Evolutionary conservation across 441 rosid genomes (phyloP).

Genomic region (Raphanus hybrid): DNA sequence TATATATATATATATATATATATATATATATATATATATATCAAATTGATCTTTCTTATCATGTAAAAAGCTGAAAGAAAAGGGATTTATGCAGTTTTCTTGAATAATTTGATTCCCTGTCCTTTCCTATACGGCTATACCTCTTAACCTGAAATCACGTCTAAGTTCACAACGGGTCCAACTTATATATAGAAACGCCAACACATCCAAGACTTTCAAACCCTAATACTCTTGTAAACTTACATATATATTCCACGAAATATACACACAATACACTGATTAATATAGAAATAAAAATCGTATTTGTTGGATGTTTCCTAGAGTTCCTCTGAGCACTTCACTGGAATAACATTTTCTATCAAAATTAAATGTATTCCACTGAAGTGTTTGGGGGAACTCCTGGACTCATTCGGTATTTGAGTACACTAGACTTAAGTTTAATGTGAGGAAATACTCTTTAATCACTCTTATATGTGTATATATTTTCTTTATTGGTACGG

Average conservation of each 20-base stretch:
- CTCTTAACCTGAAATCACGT: slow-evolving; percentile 39
- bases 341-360: slow-evolving; percentile 16
- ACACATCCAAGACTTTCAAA: slow-evolving; percentile 1
- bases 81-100: slow-evolving; percentile 12
- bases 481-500: background rate
- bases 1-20: slow-evolving; percentile 19
- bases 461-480: background rate
- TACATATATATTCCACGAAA: background rate
- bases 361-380: slow-evolving; percentile 27
- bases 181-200: slow-evolving; percentile 20
- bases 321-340: slow-evolving; percentile 44
- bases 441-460: background rate
- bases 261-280: background rate
- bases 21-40: slow-evolving; percentile 9
- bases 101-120: slow-evolving; percentile 10
- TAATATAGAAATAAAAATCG: background rate
- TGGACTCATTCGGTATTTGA: slow-evolving; percentile 28
- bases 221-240: slow-evolving; percentile 20
- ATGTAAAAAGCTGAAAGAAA: slow-evolving; percentile 22
- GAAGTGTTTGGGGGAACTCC: slow-evolving; percentile 47
- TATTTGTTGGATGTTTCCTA: slow-evolving; percentile 32
- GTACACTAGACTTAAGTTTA: background rate
- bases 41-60: slow-evolving; percentile 18
- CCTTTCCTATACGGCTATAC: background rate
- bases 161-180: slow-evolving; percentile 31